Percentiles rank a stretch among this genome's conserved stretches.
phyloP scores from a whole-genome alignment of 2,329 filamentous ascomycete genomes.

The Diaporthe sp. region DNA sequence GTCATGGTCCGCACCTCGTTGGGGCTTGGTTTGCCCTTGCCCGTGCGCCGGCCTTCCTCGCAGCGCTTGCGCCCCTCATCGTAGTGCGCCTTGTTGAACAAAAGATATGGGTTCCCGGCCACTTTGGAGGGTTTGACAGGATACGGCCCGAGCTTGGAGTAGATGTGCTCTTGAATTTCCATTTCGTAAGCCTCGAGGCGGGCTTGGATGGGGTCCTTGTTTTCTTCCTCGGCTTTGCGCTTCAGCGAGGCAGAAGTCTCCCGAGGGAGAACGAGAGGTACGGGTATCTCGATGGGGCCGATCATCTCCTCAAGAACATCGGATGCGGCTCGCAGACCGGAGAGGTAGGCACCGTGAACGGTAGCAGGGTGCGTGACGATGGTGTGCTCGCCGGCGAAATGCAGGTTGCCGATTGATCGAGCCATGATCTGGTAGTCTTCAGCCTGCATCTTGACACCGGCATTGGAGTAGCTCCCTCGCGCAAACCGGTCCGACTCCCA shows the following conservation, averaged over 20 bases:
- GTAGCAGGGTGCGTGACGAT: slow-evolving; percentile 96
- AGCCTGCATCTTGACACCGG: slow-evolving; percentile 83
- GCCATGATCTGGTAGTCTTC: slow-evolving; percentile 97
- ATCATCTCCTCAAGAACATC: slow-evolving; percentile 86
- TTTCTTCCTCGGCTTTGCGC: slow-evolving; percentile 63
- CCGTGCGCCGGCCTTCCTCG: slow-evolving; percentile 74
- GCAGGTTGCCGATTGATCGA: slow-evolving; percentile 84
- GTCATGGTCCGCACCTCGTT: slow-evolving; percentile 90
- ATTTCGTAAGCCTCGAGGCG: slow-evolving; percentile 70
- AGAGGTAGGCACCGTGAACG: slow-evolving; percentile 96
- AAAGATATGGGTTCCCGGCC: slow-evolving; percentile 86
- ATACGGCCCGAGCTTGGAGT: slow-evolving; percentile 77
- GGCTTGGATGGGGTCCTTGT: slow-evolving; percentile 64
- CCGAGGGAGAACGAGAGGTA: slow-evolving; percentile 80
- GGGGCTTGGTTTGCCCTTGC: slow-evolving; percentile 75
- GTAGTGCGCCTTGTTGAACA: slow-evolving; percentile 86
- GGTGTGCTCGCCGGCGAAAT: slow-evolving; percentile 97
- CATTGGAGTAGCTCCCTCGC: slow-evolving; percentile 95
- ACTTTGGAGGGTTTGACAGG: slow-evolving; percentile 80
- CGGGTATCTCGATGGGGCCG: slow-evolving; percentile 83
- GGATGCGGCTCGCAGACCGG: slow-evolving; percentile 88
- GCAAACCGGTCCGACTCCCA: slow-evolving; percentile 94
- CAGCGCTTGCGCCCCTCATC: slow-evolving; percentile 73
- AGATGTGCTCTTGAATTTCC: slow-evolving; percentile 66
- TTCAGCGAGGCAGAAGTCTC: slow-evolving; percentile 65